phyloP scores from a whole-genome alignment of 2,329 filamentous ascomycete species.

The Alternaria triticina region DNA sequence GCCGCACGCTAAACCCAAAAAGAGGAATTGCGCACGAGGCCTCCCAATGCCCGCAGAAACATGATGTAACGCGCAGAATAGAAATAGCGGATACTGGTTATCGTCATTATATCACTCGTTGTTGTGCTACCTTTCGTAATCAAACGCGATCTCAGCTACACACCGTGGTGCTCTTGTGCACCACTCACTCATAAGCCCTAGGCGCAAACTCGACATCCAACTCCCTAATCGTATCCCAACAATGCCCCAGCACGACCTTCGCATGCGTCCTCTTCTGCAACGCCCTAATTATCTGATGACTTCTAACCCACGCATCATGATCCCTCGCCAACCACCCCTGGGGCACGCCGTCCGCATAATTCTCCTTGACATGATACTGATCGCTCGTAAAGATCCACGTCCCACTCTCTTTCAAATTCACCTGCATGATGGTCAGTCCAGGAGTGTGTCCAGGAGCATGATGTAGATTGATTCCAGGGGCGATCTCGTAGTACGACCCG shows the following conservation, averaged over 20 bases:
- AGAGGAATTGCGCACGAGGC: background rate
- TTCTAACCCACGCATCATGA: constrained; percentile 44
- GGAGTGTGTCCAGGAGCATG: constrained; percentile 48
- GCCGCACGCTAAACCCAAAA: constrained; percentile 8
- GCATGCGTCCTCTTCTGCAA: constrained; percentile 32
- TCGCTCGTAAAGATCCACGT: constrained; percentile 49
- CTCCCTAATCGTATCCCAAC: constrained; percentile 33
- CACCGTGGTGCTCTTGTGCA: background rate
- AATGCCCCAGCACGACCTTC: constrained; percentile 40
- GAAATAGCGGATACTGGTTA: background rate
- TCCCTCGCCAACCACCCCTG: constrained; percentile 49
- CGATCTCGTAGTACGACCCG: constrained; percentile 41
- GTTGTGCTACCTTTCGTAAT: background rate
- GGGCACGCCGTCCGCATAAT: constrained; percentile 41
- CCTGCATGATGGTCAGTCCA: constrained; percentile 45
- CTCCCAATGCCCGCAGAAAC: background rate
- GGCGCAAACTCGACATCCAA: constrained; percentile 35
- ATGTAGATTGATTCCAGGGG: constrained; percentile 42
- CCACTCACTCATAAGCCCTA: constrained; percentile 27
- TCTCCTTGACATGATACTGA: constrained; percentile 49
- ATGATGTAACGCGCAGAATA: background rate
- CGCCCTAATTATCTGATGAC: constrained; percentile 40
- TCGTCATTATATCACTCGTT: background rate
- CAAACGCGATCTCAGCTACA: too few relatives aligned
- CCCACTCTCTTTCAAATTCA: constrained; percentile 44